Conservation (phyloP, 176 grass and related monocot genomes). For the Rhynchospora pubera region DNA sequence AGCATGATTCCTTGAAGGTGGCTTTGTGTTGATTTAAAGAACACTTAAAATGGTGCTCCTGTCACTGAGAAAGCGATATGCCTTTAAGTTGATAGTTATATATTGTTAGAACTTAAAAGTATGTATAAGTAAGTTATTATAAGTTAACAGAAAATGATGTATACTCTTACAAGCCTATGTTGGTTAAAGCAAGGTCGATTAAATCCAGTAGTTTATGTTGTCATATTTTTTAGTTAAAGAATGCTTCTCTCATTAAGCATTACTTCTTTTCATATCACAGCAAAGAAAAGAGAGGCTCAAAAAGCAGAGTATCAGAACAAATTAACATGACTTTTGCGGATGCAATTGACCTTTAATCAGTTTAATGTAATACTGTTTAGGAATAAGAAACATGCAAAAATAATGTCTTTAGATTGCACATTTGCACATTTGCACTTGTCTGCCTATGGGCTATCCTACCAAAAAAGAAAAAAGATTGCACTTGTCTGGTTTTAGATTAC, state of each 20-base stretch:
- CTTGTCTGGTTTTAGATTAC: too few species aligned
- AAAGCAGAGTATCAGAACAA: neutral
- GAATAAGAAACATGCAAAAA: neutral
- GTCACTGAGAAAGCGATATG: neutral
- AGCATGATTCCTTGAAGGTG: neutral
- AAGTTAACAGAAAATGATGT: conserved; percentile 1
- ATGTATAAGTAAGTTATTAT: neutral
- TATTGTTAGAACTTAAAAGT: conserved; percentile 12
- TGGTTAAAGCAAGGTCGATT: neutral
- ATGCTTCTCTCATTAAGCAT: neutral
- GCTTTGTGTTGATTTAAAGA: neutral
- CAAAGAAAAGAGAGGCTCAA: neutral
- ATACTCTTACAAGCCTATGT: neutral
- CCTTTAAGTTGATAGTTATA: neutral
- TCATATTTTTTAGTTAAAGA: neutral
- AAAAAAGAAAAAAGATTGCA: too few species aligned
- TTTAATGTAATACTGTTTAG: neutral
- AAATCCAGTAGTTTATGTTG: neutral
- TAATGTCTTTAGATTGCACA: too few species aligned
- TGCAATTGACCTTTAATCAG: neutral
- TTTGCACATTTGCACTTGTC: too few species aligned
- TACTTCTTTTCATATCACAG: neutral
- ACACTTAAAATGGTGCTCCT: neutral
- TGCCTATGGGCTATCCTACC: too few species aligned
- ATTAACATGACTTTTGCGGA: neutral